phyloP scores from a whole-genome alignment of 208 protist species.

The Acanthamoeba divionensis region DNA sequence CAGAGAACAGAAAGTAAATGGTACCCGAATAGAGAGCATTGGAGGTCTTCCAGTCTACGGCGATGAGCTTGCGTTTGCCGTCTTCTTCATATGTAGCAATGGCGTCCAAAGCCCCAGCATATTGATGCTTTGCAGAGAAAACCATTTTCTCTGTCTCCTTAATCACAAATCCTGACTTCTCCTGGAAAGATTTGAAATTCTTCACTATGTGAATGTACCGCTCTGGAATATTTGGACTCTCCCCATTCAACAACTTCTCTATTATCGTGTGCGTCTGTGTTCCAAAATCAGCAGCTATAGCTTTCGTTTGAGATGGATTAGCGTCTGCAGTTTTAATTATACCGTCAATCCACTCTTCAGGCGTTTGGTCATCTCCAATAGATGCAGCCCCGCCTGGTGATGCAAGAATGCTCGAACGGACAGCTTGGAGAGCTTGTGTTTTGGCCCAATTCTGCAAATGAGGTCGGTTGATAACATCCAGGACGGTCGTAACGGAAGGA shows the following conservation, averaged over 20 bases:
- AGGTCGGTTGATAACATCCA: slow-evolving; percentile 60
- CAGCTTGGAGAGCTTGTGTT: neutral
- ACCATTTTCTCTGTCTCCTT: neutral
- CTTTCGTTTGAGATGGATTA: neutral
- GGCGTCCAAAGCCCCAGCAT: slow-evolving; percentile 61
- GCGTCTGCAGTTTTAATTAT: neutral
- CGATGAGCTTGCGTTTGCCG: neutral
- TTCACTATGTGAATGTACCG: neutral
- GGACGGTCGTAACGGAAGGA: slow-evolving; percentile 59
- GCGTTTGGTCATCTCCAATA: neutral
- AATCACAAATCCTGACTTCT: neutral
- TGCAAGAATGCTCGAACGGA: neutral
- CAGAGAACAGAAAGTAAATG: no score
- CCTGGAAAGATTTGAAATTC: neutral
- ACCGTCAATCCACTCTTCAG: slow-evolving; percentile 39
- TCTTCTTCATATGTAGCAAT: neutral
- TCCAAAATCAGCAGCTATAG: neutral
- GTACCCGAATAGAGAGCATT: neutral
- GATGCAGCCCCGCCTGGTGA: neutral
- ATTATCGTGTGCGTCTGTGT: neutral
- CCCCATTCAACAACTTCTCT: neutral
- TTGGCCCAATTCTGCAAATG: neutral
- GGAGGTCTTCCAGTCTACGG: slow-evolving; percentile 61
- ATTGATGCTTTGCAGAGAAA: slow-evolving; percentile 2
- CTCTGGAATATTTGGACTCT: neutral